Percentiles rank a stretch among this genome's conserved stretches.
These are phyloP conservation scores for Ceratobasidium sp. DNA, from an alignment of 1,284 basidiomycete species.

Conservation along the genomic window DNA sequence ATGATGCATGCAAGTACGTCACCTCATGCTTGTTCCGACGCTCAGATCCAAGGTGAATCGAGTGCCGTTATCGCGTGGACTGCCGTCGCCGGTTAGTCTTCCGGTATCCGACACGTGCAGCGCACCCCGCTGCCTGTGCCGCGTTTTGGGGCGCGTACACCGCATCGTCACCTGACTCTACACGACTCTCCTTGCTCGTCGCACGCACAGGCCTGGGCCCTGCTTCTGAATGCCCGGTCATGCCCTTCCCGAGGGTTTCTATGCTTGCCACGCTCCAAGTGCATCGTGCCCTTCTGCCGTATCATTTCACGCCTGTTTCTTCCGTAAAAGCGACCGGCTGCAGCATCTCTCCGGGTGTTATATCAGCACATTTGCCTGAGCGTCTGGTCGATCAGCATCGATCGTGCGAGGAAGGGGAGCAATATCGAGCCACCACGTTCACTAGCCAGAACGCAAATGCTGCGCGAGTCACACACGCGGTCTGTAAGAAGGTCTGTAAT, in stretches of 20 bases:
- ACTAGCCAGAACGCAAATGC: slow-evolving; percentile 9
- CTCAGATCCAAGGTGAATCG: slow-evolving; percentile 18
- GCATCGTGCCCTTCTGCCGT: slow-evolving; percentile 23
- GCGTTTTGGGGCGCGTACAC: slow-evolving; percentile 45
- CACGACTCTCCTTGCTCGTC: slow-evolving; percentile 29
- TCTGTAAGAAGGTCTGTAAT: slow-evolving; percentile 24
- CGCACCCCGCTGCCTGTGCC: slow-evolving; percentile 29
- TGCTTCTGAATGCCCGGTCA: slow-evolving; percentile 36
- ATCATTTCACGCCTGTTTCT: slow-evolving; percentile 35
- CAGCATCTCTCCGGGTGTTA: slow-evolving; percentile 38
- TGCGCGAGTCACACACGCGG: slow-evolving; percentile 40
- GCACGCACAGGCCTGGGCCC: slow-evolving; percentile 40
- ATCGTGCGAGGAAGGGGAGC: slow-evolving; percentile 38
- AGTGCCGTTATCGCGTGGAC: slow-evolving; percentile 15
- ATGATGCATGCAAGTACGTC: slow-evolving; percentile 19
- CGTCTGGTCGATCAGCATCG: slow-evolving; percentile 42
- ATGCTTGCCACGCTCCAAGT: slow-evolving; percentile 32
- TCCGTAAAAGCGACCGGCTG: slow-evolving; percentile 37
- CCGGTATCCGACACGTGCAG: slow-evolving; percentile 42
- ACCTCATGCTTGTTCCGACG: slow-evolving; percentile 10
- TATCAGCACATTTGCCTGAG: slow-evolving; percentile 27
- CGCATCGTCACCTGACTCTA: slow-evolving; percentile 44
- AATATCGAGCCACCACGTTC: slow-evolving; percentile 45
- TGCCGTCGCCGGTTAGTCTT: slow-evolving; percentile 20
- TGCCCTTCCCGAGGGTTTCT: slow-evolving; percentile 38